Evolutionary conservation across 2,329 filamentous ascomycete genomes (phyloP), one percentile per base, ranked within the genome.

Genomic region (Paramyrothecium sp.): DNA sequence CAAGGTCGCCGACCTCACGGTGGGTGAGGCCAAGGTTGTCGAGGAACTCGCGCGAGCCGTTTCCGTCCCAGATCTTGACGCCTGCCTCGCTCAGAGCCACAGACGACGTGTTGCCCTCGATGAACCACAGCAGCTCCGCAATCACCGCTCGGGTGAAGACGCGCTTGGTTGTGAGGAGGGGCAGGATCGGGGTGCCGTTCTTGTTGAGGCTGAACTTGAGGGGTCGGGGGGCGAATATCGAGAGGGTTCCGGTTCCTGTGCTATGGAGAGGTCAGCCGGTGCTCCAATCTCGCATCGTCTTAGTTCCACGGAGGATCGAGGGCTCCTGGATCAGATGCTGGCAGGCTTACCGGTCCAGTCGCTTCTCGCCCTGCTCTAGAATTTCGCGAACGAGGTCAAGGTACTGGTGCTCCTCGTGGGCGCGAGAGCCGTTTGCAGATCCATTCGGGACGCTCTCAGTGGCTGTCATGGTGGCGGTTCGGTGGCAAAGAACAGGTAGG

Each of bases 11-110:
- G 20, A 88, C 90, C 54, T 86, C 91, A 58, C 94, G 91, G 70
- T 97, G 87, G 0, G 81, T 80, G 7, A 98, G 83, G 0, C 94
- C 94, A 1, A 95, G 84, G 61, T 81, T 88, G 78, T 99, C 94
- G 41, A 99, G 89, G 73, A 90, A 98, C 68, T 88, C 89, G 66
- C 95, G 90, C 51, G 89, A 92, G 48, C 94, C 95, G 71, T 99
- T 99, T 67, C 93, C 94, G 71, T 99, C 95, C 95, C 95, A 99
- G 72, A 99, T 99, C 75, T 96, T 96, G 68, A 99, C 88, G 30
- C 92, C 92, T 2, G 88, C 87, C 13, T 88, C 87, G 58, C 86
- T 88, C 3, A 99, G 86, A 0, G 92, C 80, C 3, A 86, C 76
- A 1, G 91, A 93, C 1, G 91, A 92, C 3, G 95, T 99, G 67